These are phyloP conservation scores for Lasiodiplodia sp. DNA, from an alignment of 2,329 filamentous ascomycete species.

Conservation along the genomic window DNA sequence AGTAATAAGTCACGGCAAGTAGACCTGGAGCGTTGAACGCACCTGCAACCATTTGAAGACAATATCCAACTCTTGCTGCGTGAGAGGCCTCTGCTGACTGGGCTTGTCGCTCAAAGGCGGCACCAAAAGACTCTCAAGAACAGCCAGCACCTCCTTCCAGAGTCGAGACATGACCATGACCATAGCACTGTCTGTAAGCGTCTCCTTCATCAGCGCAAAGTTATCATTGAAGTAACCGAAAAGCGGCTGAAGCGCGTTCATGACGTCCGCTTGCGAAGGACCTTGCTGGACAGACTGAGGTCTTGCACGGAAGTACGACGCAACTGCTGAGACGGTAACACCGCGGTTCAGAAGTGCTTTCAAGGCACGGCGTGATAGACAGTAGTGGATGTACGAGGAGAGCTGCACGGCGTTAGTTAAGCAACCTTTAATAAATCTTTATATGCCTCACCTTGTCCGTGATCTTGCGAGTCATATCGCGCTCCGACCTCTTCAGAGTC, in stretches of 20 bases:
- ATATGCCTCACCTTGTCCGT: conserved; percentile 81
- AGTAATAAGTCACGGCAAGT: conserved; percentile 14
- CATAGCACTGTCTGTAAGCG: conserved; percentile 94
- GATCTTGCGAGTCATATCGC: conserved; percentile 97
- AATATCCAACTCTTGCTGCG: conserved; percentile 87
- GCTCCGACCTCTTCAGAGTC: conserved; percentile 90
- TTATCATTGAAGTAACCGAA: conserved; percentile 98
- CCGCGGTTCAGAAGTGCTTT: conserved; percentile 76
- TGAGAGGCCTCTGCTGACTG: conserved; percentile 82
- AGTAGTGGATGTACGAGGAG: conserved; percentile 89
- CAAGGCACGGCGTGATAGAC: conserved; percentile 82
- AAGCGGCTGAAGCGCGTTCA: conserved; percentile 81
- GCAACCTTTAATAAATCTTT: conserved; percentile 13
- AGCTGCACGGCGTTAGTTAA: conserved; percentile 62
- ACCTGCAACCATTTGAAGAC: conserved; percentile 90
- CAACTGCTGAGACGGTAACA: conserved; percentile 74
- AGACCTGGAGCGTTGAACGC: not conserved
- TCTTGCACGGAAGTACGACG: conserved; percentile 68
- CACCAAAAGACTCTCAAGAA: conserved; percentile 87
- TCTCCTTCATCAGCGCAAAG: conserved; percentile 98
- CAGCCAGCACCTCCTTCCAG: conserved; percentile 96
- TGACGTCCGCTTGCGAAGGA: conserved; percentile 75
- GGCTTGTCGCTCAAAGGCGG: conserved; percentile 95
- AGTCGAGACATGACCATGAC: conserved; percentile 96
- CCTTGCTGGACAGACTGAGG: conserved; percentile 58